A percentile compares a stretch with the other conserved stretches of the same genome.
Evolutionary conservation across 352 stramenopile genomes (phyloP).

Genomic region (Phytophthora chlamydospora): DNA sequence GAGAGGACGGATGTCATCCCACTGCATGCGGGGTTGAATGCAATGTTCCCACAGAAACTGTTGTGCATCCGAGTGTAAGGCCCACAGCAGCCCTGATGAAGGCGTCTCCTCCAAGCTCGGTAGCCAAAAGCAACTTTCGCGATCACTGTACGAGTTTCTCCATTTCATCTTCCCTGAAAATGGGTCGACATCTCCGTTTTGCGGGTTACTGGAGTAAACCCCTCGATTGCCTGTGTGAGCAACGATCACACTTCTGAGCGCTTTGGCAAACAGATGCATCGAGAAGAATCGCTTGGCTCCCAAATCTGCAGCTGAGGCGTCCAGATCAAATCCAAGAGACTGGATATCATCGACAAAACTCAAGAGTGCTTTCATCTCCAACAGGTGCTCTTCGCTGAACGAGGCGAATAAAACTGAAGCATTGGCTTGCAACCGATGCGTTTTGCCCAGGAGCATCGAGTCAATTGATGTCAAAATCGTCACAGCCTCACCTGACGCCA

Average conservation of each 20-base stretch:
- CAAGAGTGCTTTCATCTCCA: constrained; percentile 78
- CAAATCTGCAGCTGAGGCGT: constrained; percentile 77
- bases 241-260: constrained; percentile 53
- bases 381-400: constrained; percentile 68
- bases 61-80: constrained; percentile 84
- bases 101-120: constrained; percentile 56
- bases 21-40: constrained; percentile 61
- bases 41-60: constrained; percentile 78
- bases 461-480: constrained; percentile 45
- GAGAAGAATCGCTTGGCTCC: constrained; percentile 79
- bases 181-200: constrained; percentile 28
- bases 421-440: constrained; percentile 36
- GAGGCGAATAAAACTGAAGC: constrained; percentile 63
- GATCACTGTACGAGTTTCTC: constrained; percentile 31
- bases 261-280: constrained; percentile 69
- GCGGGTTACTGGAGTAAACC: constrained; percentile 18
- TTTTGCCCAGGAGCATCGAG: constrained; percentile 35
- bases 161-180: constrained; percentile 21
- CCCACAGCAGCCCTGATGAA: constrained; percentile 79
- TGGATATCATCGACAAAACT: constrained; percentile 74
- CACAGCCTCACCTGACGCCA: constrained; percentile 28
- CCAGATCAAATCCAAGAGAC: constrained; percentile 76
- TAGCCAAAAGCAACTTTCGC: constrained; percentile 14
- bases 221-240: constrained; percentile 11
- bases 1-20: constrained; percentile 63